Evolutionary conservation across 1,284 basidiomycete genomes (phyloP).

Genomic region (Albatrellus sp.): DNA sequence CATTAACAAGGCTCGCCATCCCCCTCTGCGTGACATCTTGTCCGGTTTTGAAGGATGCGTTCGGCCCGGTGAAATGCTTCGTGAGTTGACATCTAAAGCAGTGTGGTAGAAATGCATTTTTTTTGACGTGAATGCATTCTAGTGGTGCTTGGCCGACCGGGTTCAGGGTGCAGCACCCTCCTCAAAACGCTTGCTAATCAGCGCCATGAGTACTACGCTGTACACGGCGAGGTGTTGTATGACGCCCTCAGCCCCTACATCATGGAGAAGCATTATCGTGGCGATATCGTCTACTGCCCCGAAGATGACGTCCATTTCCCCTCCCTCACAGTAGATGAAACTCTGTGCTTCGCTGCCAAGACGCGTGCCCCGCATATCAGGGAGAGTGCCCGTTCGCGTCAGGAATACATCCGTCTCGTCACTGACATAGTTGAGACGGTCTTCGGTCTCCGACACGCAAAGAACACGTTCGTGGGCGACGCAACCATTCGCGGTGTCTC

Average conservation of each 20-base stretch:
- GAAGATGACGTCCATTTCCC: constrained; percentile 72
- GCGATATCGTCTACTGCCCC: constrained; percentile 57
- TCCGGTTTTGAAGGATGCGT: constrained; percentile 36
- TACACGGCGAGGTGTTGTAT: constrained; percentile 55
- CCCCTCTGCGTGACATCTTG: constrained; percentile 32
- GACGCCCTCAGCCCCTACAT: constrained; percentile 47
- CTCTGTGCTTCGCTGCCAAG: constrained; percentile 50
- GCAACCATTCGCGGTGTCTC: constrained; percentile 65
- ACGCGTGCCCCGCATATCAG: constrained; percentile 45
- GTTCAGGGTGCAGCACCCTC: constrained; percentile 64
- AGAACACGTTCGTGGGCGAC: constrained; percentile 58
- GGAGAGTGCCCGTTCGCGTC: constrained; percentile 8
- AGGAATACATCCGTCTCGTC: not conserved
- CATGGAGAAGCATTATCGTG: constrained; percentile 24
- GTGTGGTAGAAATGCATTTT: too few relatives aligned
- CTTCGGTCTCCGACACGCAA: constrained; percentile 57
- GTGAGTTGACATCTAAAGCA: constrained; percentile 18
- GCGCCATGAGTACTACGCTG: constrained; percentile 42
- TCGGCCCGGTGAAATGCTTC: constrained; percentile 48
- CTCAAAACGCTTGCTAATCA: constrained; percentile 65
- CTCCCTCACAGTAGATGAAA: constrained; percentile 60
- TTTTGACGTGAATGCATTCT: not conserved
- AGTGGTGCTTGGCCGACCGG: constrained; percentile 53
- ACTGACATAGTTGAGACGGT: constrained; percentile 46
- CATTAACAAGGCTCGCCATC: constrained; percentile 22